Base-by-base conservation (phyloP, 306 rosid species). In the Mimosa bimucronata region DNA sequence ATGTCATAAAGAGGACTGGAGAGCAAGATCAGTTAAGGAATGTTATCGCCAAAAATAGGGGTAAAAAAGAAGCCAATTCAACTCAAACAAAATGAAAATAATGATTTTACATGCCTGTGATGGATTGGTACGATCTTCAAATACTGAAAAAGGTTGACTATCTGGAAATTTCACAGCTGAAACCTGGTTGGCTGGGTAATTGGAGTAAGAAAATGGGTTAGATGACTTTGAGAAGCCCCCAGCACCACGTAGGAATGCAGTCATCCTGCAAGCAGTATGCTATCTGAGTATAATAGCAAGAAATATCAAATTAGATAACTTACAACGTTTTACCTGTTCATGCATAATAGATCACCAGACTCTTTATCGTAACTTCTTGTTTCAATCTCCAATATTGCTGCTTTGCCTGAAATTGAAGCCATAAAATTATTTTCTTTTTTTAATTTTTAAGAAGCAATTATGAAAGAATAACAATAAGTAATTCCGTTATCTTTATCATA, bases 221-320 rank as follows among this genome's bases (percentile, higher is more conserved):
- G 98, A 90, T 42, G 99, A 89, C 67, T 75, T 89, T 75, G 99
- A 95, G 92, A 95, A 93, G 80, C 99, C 99, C 75, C 99, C 99
- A 76, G 98, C 98, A 76, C 99, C 97, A 38, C 98, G 97, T 73
- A 93, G 90, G 85, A 78, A 95, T 65, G 37, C 76, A 21, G 97
- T 88, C 34, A 75, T n/a, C 87, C 99, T 93, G 91, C 86, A 87
- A 83, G 81, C 29, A 84, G 78, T 45, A 55, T 72, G 28, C 61
- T 44, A 74, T 28, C 76, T 81, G 62, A 79, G 89, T 80, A 48
- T 77, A 81, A 80, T 48, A 58, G 71, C 74, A 83, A 21, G 52
- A 23, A 67, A 79, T 25, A 78, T 71, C 79, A 55, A 64, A 78
- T 41, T 70, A 71, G 66, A 67, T 29, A 29, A 71, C 81, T 72